A percentile compares a stretch with the other conserved stretches of the same genome.
These are phyloP conservation scores for Spongiforma sp. DNA, from an alignment of 1,284 basidiomycete genomes.

Conservation along the genomic window DNA sequence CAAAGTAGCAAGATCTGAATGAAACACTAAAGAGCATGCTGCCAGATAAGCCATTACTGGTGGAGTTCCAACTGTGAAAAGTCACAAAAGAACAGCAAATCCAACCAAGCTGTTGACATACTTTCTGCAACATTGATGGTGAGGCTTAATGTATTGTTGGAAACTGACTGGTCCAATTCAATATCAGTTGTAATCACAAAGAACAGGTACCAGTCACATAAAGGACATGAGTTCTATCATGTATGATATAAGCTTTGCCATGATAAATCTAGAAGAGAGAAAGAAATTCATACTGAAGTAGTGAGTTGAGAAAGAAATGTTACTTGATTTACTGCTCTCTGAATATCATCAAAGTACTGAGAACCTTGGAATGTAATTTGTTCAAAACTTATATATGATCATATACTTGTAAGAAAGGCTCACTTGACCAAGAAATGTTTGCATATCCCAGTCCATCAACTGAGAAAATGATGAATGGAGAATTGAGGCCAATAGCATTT, in stretches of 20 bases:
- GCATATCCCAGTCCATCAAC: not conserved
- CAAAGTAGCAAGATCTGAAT: not conserved
- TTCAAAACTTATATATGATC: too few relatives aligned
- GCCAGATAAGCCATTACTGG: not conserved
- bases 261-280: not conserved
- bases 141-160: not conserved
- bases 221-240: not conserved
- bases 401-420: not conserved
- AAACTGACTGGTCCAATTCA: conserved; percentile 1
- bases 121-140: conserved; percentile 3
- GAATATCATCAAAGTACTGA: too few relatives aligned
- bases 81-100: too few relatives aligned
- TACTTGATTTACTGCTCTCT: too few relatives aligned
- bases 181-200: conserved; percentile 10
- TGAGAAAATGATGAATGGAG: not conserved
- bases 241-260: not conserved
- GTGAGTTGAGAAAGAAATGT: not conserved
- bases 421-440: not conserved
- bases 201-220: not conserved
- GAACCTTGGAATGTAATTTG: too few relatives aligned
- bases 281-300: not conserved
- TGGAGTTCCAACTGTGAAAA: too few relatives aligned
- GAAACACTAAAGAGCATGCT: not conserved
- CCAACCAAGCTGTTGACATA: not conserved
- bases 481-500: not conserved